phyloP scores from a whole-genome alignment of 306 rosid species.

The Cotoneaster glaucophyllus region DNA sequence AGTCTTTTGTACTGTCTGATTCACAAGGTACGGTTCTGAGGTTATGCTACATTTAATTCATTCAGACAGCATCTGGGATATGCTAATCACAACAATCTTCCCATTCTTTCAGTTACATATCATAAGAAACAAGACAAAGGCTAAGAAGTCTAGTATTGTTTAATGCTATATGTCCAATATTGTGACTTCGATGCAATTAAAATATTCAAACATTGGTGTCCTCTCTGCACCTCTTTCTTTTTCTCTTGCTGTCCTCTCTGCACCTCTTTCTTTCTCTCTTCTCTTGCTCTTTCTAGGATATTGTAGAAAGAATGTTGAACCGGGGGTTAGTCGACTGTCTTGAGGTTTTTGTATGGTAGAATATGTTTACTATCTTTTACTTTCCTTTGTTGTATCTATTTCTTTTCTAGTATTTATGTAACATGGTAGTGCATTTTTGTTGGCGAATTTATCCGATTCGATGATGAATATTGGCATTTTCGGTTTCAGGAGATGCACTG shows the following conservation, averaged over 20 bases:
- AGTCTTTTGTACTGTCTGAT: conserved; percentile 57
- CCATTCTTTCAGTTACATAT: background rate
- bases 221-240: background rate
- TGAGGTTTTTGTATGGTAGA: background rate
- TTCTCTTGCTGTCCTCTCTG: background rate
- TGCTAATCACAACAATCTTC: background rate
- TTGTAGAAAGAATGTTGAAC: background rate
- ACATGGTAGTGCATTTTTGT: conserved; percentile 3
- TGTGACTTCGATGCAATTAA: background rate
- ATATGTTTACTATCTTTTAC: background rate
- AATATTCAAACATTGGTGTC: background rate
- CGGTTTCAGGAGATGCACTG: conserved; percentile 76
- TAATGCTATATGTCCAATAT: background rate
- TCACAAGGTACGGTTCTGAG: conserved; percentile 51
- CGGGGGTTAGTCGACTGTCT: too few relatives aligned
- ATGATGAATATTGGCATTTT: conserved; percentile 19
- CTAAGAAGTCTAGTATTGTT: background rate
- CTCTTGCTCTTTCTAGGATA: background rate
- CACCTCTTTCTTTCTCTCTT: background rate
- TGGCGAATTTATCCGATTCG: conserved; percentile 8
- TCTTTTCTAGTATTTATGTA: conserved; percentile 5
- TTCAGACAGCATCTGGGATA: background rate
- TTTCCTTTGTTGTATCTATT: background rate
- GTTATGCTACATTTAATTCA: background rate
- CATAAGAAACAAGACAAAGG: background rate